Percentiles rank a stretch among this genome's conserved stretches.
Conservation (phyloP, 2,329 filamentous ascomycete species). For the Penicillium sp. region DNA sequence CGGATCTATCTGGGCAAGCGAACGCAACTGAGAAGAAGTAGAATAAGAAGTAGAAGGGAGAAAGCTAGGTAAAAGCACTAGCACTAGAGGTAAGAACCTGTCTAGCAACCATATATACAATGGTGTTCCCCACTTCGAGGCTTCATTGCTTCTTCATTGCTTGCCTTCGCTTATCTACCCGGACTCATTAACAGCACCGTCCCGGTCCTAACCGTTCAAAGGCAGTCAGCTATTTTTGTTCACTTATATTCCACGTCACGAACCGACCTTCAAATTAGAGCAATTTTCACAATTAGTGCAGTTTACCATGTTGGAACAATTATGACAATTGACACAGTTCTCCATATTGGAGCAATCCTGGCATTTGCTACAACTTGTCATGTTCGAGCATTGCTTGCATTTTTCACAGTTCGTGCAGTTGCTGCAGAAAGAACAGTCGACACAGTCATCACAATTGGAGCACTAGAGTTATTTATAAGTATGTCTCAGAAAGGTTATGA, state of each 20-base stretch:
- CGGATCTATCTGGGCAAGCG: too few relatives aligned
- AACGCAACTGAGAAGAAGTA: too few relatives aligned
- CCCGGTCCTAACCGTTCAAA: neutral
- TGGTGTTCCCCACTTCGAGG: neutral
- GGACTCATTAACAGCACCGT: conserved; percentile 1
- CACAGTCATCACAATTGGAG: neutral
- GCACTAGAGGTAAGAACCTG: too few relatives aligned
- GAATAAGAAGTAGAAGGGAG: too few relatives aligned
- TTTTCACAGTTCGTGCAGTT: neutral
- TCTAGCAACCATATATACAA: neutral
- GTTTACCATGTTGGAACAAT: neutral
- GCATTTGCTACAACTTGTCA: neutral
- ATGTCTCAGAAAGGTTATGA: neutral
- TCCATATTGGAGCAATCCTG: neutral
- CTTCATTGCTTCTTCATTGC: neutral
- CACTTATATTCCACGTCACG: neutral
- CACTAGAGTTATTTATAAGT: neutral
- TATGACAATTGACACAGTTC: neutral
- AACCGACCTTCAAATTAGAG: neutral
- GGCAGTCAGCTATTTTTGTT: neutral
- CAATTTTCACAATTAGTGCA: neutral
- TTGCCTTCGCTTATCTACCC: neutral
- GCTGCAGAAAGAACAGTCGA: conserved; percentile 1
- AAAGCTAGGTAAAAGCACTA: too few relatives aligned
- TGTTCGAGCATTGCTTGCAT: neutral